A percentile compares a stretch with the other conserved stretches of the same genome.
Evolutionary conservation across 306 rosid genomes (phyloP).

Genomic region (Cicer judaicum): DNA sequence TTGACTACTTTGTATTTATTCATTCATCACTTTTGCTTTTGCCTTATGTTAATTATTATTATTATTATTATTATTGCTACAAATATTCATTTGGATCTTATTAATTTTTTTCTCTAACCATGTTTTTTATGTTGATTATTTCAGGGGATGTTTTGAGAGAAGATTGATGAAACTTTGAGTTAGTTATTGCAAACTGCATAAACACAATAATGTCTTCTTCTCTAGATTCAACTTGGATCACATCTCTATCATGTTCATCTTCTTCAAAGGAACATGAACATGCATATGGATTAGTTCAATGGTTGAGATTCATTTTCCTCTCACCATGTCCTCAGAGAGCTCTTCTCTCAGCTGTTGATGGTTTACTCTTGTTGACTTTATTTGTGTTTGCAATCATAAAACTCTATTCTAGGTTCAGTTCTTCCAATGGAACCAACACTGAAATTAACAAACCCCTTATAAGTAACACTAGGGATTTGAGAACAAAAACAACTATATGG

Average conservation of each 20-base stretch:
- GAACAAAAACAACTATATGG: conserved; percentile 53
- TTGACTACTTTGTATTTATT: neutral
- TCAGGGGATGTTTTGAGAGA: neutral
- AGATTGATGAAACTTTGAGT: neutral
- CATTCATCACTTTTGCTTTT: neutral
- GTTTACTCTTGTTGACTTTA: conserved; percentile 59
- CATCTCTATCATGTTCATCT: conserved; percentile 64
- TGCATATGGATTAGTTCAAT: conserved; percentile 49
- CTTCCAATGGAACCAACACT: conserved; percentile 49
- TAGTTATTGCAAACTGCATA: too few relatives aligned
- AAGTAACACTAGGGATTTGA: conserved; percentile 30
- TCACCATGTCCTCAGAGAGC: conserved; percentile 93
- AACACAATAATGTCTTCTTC: conserved; percentile 53
- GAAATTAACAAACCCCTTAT: conserved; percentile 68
- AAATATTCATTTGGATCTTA: neutral
- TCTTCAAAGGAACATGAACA: conserved; percentile 44
- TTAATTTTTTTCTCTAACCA: neutral
- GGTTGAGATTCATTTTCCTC: conserved; percentile 76
- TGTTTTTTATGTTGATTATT: neutral
- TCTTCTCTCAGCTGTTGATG: conserved; percentile 58
- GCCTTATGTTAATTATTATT: too few relatives aligned
- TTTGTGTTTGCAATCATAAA: conserved; percentile 55
- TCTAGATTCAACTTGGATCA: conserved; percentile 55
- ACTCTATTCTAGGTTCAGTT: conserved; percentile 57
- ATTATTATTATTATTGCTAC: neutral